These are phyloP conservation scores for Wickerhamiella lipophila DNA, from an alignment of 805 yeast species.

Conservation along the genomic window DNA sequence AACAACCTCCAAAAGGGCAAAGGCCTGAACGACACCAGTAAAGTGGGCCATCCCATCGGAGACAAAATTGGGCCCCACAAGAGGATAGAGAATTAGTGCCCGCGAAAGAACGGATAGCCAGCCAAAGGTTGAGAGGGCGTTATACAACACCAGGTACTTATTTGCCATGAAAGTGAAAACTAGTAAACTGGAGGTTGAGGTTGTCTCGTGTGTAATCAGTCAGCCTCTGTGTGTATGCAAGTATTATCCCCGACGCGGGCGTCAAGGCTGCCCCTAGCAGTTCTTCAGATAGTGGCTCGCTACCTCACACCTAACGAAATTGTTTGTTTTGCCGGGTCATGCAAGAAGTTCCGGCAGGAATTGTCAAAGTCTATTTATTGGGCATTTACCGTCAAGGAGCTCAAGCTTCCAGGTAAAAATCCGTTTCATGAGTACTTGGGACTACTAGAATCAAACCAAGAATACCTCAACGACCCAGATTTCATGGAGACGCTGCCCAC, in stretches of 20 bases:
- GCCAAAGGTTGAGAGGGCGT: slow-evolving; percentile 39
- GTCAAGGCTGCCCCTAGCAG: slow-evolving; percentile 8
- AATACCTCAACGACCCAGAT: slow-evolving; percentile 5
- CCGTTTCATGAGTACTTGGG: neutral
- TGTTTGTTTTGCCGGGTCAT: neutral
- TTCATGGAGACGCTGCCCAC: neutral
- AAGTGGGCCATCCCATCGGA: slow-evolving; percentile 46
- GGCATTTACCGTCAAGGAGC: neutral
- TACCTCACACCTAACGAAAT: slow-evolving; percentile 4
- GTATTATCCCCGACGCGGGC: slow-evolving; percentile 9
- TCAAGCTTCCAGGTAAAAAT: neutral
- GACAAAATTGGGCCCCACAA: slow-evolving; percentile 52
- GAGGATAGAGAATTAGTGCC: slow-evolving; percentile 31
- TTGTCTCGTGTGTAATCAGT: neutral
- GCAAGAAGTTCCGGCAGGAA: slow-evolving; percentile 6
- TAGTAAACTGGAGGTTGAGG: neutral
- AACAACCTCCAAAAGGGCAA: slow-evolving; percentile 68
- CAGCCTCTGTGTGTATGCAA: neutral
- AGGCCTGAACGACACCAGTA: slow-evolving; percentile 57
- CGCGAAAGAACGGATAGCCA: slow-evolving; percentile 43
- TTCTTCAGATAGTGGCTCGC: neutral
- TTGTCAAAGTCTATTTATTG: slow-evolving; percentile 3
- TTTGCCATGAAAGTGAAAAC: neutral
- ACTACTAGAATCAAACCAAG: neutral
- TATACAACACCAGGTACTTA: slow-evolving; percentile 36